Evolutionary conservation across 257 asterid genomes (phyloP), one percentile per base, ranked within the genome.

Genomic region (Euphrasia confusa): DNA sequence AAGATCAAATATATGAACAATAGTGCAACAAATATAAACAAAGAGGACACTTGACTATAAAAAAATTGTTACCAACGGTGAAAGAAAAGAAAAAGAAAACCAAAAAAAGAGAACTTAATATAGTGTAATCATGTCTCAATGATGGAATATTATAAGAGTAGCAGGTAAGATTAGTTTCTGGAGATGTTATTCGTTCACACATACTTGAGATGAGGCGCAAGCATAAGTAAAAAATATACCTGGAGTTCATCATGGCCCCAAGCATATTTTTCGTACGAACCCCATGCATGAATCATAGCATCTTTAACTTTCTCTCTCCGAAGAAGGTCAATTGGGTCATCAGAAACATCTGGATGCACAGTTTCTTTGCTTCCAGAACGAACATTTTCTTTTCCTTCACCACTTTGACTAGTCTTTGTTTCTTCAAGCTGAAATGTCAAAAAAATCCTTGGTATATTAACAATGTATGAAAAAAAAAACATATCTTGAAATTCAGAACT

Each of bases 181-280:
- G 12, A 30, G 40, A 47, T 58, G 4, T 13, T 28, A 49, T 67
- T 40, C 54, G 32, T 28, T 65, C 53, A 35, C 52, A 39, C 39
- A 39, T 48, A 12, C 65, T 42, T 45, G 30, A 65, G 59, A 15
- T 6, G 57, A 63, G 17, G 50, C 15, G 49, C 10, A 21, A 39
- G 50, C 12, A 28, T 56, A 68, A 61, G 68, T 15, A 10, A 56
- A 64, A 70, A 45, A 53, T 63, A 68, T 24, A 93, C 99, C 95
- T 89, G 97, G 66, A 90, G 95, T 74, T 90, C 99, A 77, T 93
- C 97, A 73, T 87, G 90, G 47, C 99, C 99, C 99, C 99, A 93
- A 21, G 96, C 97, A 81, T 89, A 87, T 72, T 81, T 93, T 79
- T 87, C 99, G 71, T 93, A 93, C 42, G 99, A 89, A 77, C 81